These are phyloP conservation scores for Cutaneotrichosporon cavernicola DNA, from an alignment of 1,284 basidiomycete species.

Conservation along the genomic window DNA sequence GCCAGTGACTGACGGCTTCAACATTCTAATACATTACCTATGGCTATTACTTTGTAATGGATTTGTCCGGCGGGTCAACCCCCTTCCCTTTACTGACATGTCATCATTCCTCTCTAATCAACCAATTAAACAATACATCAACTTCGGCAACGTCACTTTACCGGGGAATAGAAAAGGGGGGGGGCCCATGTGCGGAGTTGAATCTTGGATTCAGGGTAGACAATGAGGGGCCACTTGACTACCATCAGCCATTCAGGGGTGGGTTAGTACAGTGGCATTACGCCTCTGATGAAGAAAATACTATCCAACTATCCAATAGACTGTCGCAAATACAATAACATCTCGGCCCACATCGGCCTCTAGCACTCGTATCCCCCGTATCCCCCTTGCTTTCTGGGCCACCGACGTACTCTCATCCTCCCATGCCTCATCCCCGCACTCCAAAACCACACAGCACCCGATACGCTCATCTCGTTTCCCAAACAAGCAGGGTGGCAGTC, in stretches of 20 bases:
- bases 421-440: too few relatives aligned
- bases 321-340: neutral
- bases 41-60: neutral
- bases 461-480: too few relatives aligned
- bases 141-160: neutral
- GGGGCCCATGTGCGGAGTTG: conserved; percentile 1
- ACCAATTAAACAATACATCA: neutral
- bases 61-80: conserved; percentile 8
- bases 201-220: neutral
- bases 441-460: too few relatives aligned
- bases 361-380: neutral
- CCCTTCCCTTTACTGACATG: neutral
- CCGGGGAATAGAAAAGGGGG: neutral
- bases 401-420: too few relatives aligned
- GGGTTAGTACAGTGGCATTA: too few relatives aligned
- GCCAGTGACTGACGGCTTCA: too few relatives aligned
- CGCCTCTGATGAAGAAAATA: too few relatives aligned
- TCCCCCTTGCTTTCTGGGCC: too few relatives aligned
- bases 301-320: neutral
- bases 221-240: neutral
- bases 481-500: too few relatives aligned
- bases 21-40: too few relatives aligned
- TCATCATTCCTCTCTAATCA: neutral
- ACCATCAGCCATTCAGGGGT: too few relatives aligned
- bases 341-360: neutral